Conservation (phyloP, 345 rosid genomes). For the Odontarrhena argentea region DNA sequence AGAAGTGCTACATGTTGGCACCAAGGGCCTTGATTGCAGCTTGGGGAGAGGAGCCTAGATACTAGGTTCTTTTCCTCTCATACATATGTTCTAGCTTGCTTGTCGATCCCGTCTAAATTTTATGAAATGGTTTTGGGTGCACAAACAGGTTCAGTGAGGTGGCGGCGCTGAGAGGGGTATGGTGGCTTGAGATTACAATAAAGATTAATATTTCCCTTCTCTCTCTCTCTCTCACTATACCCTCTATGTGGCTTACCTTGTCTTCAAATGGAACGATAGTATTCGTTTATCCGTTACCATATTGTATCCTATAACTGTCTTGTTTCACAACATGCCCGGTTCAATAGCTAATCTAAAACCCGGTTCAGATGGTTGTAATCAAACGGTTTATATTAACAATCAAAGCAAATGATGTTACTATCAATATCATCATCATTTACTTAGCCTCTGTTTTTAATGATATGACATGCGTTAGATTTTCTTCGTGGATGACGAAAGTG, state of each 20-base stretch:
- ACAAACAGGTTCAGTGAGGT: slow-evolving; percentile 50
- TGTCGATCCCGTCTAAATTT: no score
- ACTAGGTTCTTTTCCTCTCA: slow-evolving; percentile 48
- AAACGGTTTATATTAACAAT: no score
- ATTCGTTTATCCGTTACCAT: no score
- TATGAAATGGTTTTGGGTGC: background rate
- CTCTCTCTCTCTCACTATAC: slow-evolving; percentile 44
- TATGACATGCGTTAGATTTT: no score
- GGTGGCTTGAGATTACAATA: slow-evolving; percentile 52
- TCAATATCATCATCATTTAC: no score
- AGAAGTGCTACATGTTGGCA: slow-evolving; percentile 55
- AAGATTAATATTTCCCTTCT: slow-evolving; percentile 36
- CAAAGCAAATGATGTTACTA: no score
- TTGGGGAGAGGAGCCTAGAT: slow-evolving; percentile 55
- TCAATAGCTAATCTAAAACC: no score
- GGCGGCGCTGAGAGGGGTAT: slow-evolving; percentile 42
- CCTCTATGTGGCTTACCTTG: slow-evolving; percentile 52
- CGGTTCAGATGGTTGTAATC: no score
- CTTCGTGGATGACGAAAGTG: no score
- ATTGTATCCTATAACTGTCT: no score
- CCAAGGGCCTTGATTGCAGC: slow-evolving; percentile 68
- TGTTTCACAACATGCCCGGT: no score
- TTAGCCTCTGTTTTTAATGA: no score
- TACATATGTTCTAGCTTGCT: background rate
- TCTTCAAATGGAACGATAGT: slow-evolving; percentile 41